phyloP scores from a whole-genome alignment of 116 monocot species.

The Posidonia oceanica region DNA sequence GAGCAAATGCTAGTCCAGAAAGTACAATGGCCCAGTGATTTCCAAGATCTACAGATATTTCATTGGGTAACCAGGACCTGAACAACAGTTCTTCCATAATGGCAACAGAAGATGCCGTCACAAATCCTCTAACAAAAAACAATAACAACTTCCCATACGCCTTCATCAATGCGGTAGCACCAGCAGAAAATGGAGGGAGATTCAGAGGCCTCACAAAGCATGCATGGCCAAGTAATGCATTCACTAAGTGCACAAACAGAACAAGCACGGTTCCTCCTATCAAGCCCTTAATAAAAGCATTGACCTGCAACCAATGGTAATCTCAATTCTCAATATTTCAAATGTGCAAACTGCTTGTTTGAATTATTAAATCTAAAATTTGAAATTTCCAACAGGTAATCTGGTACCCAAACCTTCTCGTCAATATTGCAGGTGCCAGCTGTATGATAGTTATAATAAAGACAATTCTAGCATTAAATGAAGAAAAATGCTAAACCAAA shows the following conservation, averaged over 20 bases:
- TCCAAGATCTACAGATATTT: constrained; percentile 68
- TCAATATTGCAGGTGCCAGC: too few relatives aligned
- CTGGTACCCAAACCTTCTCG: too few relatives aligned
- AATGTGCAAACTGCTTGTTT: too few relatives aligned
- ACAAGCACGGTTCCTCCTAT: constrained; percentile 51
- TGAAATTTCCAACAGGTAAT: too few relatives aligned
- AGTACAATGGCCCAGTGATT: constrained; percentile 49
- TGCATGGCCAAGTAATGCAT: constrained; percentile 59
- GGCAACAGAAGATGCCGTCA: constrained; percentile 44
- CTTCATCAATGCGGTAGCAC: constrained; percentile 26
- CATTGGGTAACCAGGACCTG: constrained; percentile 84
- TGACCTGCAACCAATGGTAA: constrained; percentile 19
- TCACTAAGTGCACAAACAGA: constrained; percentile 51
- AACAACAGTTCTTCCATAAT: constrained; percentile 78
- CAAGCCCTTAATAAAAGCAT: constrained; percentile 52
- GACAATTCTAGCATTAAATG: too few relatives aligned
- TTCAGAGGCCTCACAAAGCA: constrained; percentile 18
- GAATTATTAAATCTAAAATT: too few relatives aligned
- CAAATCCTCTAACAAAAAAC: constrained; percentile 29
- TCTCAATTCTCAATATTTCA: too few relatives aligned
- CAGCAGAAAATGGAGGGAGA: constrained; percentile 26
- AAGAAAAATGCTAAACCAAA: too few relatives aligned
- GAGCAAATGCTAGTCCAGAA: constrained; percentile 66
- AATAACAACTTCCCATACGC: constrained; percentile 37
- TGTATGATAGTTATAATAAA: too few relatives aligned